Conservation (phyloP, 805 yeast species). For the Suhomyces vadensis region DNA sequence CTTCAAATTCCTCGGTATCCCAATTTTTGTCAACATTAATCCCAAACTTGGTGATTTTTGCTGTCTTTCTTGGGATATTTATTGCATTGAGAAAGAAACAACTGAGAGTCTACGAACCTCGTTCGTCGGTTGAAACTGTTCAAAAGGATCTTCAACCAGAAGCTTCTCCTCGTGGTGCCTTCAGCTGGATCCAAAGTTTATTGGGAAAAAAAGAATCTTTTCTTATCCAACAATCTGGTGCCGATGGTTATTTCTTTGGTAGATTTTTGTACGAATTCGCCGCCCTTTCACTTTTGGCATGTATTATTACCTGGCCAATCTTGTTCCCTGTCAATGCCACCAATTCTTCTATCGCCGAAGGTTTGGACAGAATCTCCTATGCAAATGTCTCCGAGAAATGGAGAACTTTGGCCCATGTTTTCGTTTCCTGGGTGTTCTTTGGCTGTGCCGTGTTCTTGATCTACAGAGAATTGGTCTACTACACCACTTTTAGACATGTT, state of each 20-base stretch:
- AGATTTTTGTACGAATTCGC: slow-evolving; percentile 62
- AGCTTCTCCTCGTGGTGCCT: slow-evolving; percentile 44
- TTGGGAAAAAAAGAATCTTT: slow-evolving; percentile 58
- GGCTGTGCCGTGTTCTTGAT: slow-evolving; percentile 65
- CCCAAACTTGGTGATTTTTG: slow-evolving; percentile 44
- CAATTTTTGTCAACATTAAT: slow-evolving; percentile 51
- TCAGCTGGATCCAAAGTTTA: slow-evolving; percentile 56
- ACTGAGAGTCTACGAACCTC: slow-evolving; percentile 54
- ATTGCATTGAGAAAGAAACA: slow-evolving; percentile 44
- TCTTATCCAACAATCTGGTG: slow-evolving; percentile 66
- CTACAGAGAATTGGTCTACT: slow-evolving; percentile 73
- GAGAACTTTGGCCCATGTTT: slow-evolving; percentile 72
- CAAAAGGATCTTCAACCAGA: slow-evolving; percentile 48
- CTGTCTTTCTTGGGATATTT: slow-evolving; percentile 42
- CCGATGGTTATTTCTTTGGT: slow-evolving; percentile 76
- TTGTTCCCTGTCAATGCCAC: slow-evolving; percentile 75
- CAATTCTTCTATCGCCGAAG: slow-evolving; percentile 54
- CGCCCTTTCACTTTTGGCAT: slow-evolving; percentile 52
- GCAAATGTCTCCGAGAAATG: slow-evolving; percentile 63
- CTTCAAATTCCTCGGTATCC: slow-evolving; percentile 41
- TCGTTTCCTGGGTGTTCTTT: slow-evolving; percentile 72
- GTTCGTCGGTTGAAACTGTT: slow-evolving; percentile 45
- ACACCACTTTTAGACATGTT: slow-evolving; percentile 70
- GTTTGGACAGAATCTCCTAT: slow-evolving; percentile 66
- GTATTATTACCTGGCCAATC: slow-evolving; percentile 63